A percentile compares a stretch with the other conserved stretches of the same genome.
phyloP scores from a whole-genome alignment of 2,329 filamentous ascomycete species.

The Nemania sp. region DNA sequence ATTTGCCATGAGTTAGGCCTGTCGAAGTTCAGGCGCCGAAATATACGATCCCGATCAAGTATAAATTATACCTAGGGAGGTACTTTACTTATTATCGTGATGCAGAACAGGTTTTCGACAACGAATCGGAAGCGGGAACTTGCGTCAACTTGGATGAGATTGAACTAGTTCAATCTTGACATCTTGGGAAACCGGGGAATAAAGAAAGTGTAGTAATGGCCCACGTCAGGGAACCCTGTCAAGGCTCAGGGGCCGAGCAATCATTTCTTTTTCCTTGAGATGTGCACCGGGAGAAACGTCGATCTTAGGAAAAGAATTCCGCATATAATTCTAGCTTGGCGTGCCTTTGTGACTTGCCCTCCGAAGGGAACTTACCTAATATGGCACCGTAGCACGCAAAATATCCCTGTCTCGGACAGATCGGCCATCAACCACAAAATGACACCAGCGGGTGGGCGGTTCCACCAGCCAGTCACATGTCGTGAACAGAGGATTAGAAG shows the following conservation, averaged over 20 bases:
- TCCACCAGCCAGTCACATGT: slow-evolving; percentile 7
- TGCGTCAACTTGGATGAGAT: background rate
- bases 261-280: background rate
- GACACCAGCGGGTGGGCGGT: background rate
- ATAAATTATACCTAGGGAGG: too few relatives aligned
- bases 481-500: background rate
- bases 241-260: background rate
- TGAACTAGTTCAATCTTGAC: background rate
- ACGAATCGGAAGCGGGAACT: too few relatives aligned
- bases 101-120: too few relatives aligned
- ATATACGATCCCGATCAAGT: too few relatives aligned
- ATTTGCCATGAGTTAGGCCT: too few relatives aligned
- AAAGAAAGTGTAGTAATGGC: too few relatives aligned
- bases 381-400: background rate
- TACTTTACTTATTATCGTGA: too few relatives aligned
- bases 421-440: background rate
- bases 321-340: background rate
- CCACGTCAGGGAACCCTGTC: too few relatives aligned
- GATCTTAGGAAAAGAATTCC: slow-evolving; percentile 20
- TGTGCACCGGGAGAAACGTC: slow-evolving; percentile 16
- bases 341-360: background rate
- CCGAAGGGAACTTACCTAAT: background rate
- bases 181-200: background rate
- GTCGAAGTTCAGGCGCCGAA: too few relatives aligned
- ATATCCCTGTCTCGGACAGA: slow-evolving; percentile 3